Base-by-base conservation (phyloP, 352 stramenopile genomes). In the Phytophthora agathidicida region DNA sequence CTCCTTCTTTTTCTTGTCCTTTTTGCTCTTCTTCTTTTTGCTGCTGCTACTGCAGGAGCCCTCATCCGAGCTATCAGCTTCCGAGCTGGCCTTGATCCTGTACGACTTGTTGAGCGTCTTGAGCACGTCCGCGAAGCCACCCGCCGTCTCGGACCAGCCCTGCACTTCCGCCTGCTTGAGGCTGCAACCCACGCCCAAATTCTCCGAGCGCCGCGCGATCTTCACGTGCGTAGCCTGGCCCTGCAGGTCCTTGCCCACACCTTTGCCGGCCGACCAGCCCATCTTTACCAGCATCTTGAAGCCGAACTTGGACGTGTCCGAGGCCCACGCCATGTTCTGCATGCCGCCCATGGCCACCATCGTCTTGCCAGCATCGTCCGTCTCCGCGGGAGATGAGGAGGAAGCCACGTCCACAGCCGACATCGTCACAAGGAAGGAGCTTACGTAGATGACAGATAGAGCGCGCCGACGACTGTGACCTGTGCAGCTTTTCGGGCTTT, bases 241-340 rank as follows among this genome's bases (percentile, higher is more conserved):
- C 68, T 98, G 91, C 44, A 97, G 75, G 24, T 98, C 75, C 63
- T 98, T 98, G 16, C 96, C 96, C 30, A 98, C 83, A 46, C 91
- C 94, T 58, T 96, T 86, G 43, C 93, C 93, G 24, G 97, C 91
- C 19, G 86, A 92, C 94, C 94, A 99, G 62, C 96, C 96, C 94
- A 99, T 98, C 70, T 98, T 98, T 17, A 92, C 67, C 26, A 99
- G 84, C 86, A 99, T 96, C 65, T 97, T 96, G 61, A 91, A 95
- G 14, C 96, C 96, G 48, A 98, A 98, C 72, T 98, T 98, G 76
- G 73, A 92, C 56, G 80, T 91, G 65, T 98, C 92, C 16, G 80
- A 67, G 7, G 86, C 83, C 86, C 86, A 95, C 46, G 83, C 86
- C 83, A 91, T 95, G 70, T 95, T 95, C 68, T 95, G 86, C 72